phyloP scores from a whole-genome alignment of 345 rosid genomes.

The Firmiana major region DNA sequence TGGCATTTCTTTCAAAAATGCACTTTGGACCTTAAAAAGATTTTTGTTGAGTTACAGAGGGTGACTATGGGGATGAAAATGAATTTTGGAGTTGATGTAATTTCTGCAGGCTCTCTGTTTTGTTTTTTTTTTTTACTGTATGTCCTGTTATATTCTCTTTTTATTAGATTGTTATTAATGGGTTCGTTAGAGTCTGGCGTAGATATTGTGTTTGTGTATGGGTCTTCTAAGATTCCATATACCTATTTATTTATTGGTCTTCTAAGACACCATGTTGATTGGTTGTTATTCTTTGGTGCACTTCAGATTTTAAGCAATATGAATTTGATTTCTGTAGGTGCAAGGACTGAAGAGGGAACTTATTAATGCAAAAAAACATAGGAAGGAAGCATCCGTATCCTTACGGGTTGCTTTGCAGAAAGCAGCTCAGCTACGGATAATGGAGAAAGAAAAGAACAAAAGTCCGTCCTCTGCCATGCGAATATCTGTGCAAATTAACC shows the following conservation, averaged over 20 bases:
- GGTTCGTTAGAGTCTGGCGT: neutral
- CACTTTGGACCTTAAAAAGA: neutral
- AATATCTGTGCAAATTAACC: conserved; percentile 75
- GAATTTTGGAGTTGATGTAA: neutral
- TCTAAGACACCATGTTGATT: neutral
- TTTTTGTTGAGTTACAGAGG: neutral
- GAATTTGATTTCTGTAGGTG: conserved; percentile 47
- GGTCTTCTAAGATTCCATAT: neutral
- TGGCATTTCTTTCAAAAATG: neutral
- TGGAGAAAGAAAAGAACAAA: conserved; percentile 97
- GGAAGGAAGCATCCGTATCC: conserved; percentile 74
- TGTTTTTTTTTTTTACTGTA: neutral
- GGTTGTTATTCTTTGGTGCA: neutral
- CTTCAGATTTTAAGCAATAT: conserved; percentile 3
- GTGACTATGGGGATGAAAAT: neutral
- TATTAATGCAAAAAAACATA: conserved; percentile 56
- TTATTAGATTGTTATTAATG: neutral
- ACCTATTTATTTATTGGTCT: neutral
- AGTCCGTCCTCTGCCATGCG: conserved; percentile 99
- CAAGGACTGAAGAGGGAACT: conserved; percentile 82
- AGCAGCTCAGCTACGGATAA: conserved; percentile 80
- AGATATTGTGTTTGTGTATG: neutral
- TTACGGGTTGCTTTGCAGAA: conserved; percentile 75
- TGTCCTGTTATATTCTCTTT: neutral
- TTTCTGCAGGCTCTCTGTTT: neutral